Evolutionary conservation across 176 grass and related monocot species (phyloP), one percentile per base, ranked within the genome.

Genomic region (Triticum dicoccoides): DNA sequence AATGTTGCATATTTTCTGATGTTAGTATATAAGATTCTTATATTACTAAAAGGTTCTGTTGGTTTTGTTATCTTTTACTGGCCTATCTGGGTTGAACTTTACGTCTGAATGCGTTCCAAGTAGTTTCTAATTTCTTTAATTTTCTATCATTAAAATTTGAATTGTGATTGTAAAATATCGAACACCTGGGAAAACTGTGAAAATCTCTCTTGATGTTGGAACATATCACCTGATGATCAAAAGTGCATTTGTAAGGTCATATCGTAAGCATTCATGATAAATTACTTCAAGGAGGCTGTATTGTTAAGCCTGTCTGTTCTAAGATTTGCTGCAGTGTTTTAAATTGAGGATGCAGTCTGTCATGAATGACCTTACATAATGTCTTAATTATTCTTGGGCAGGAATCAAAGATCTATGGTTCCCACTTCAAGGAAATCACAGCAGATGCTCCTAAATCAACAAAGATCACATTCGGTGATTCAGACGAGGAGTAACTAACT

Each of bases 331-430:
- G 54, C 5, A 21, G 11, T 65, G 54, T 13, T 56, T 29, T 41
- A 42, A 86, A 58, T 54, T 37, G 44, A 23, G 41, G 63, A 59
- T 41, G n/a, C 18, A 29, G 17, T 59, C 14, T 47, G 8, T 77
- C 41, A 69, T 12, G 33, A 42, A 68, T 80, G 65, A 9, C 23
- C 7, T 37, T 81, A 83, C 80, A 68, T 85, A 56, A 68, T 76
- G 9, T 17, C 27, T 20, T 24, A 45, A 83, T 47, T 5, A 18
- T 80, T 65, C 9, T 82, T 76, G 67, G 86, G 38, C 85, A 95
- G 93, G 96, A 98, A 90, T 98, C 96, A 11, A 93, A 98, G 80
- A 17, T 98, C 64, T 98, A 98, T 84, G 96, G 96, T 9, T 86
- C 96, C 24, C 96, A 98, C 70, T 98, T 91, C 74, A 98, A 90